A percentile compares a stretch with the other conserved stretches of the same genome.
These are phyloP conservation scores for Malus hybrid DNA, from an alignment of 331 rosid genomes.

Conservation along the genomic window DNA sequence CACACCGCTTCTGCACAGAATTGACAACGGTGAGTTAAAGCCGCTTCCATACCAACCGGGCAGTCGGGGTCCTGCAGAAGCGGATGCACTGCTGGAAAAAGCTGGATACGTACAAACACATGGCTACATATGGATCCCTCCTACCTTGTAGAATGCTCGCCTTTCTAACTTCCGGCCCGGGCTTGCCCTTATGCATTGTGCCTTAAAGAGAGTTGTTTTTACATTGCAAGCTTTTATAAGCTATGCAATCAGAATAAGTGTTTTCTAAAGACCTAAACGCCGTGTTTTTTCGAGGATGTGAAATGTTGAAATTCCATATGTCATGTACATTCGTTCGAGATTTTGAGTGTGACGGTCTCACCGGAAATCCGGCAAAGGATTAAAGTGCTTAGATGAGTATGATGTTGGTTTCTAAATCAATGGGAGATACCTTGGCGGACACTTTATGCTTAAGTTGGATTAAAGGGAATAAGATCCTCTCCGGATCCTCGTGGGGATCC, in stretches of 20 bases:
- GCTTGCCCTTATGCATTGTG: neutral
- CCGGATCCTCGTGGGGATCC: rapidly evolving
- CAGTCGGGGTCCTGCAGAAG: slow-evolving; percentile 88
- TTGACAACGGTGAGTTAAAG: slow-evolving; percentile 62
- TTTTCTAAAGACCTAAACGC: neutral
- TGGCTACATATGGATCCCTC: slow-evolving; percentile 94
- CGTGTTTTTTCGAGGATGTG: neutral
- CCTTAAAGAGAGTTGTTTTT: neutral
- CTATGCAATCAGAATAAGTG: slow-evolving; percentile 12
- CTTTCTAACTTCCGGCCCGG: neutral
- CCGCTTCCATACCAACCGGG: slow-evolving; percentile 68
- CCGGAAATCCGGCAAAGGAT: too few relatives aligned
- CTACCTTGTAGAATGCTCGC: slow-evolving; percentile 48
- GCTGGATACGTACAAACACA: slow-evolving; percentile 89
- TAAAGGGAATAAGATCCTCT: neutral
- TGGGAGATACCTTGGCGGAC: neutral
- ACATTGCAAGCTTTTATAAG: slow-evolving; percentile 11
- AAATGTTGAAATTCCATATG: neutral
- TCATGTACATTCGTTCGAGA: neutral
- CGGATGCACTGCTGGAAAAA: slow-evolving; percentile 68
- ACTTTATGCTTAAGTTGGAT: neutral
- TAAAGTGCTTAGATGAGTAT: neutral
- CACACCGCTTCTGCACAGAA: slow-evolving; percentile 88
- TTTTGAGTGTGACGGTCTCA: too few relatives aligned
- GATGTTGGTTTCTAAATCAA: neutral